These are phyloP conservation scores for Magnolia sinica DNA, from an alignment of 164 flowering plant genomes.

Conservation along the genomic window DNA sequence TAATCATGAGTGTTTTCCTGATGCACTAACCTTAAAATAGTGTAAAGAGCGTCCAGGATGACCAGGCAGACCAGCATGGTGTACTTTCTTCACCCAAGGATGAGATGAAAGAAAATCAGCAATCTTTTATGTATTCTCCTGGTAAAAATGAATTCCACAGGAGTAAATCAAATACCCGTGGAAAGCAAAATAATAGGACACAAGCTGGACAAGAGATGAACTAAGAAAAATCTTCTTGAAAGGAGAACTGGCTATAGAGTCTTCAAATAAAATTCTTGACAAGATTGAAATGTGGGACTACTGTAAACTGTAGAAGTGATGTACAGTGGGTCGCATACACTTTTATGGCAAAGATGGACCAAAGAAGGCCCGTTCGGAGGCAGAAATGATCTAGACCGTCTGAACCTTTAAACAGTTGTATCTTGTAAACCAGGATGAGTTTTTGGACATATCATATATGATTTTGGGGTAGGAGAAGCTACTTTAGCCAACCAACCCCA, in stretches of 20 bases:
- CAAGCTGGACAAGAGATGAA: slow-evolving; percentile 1
- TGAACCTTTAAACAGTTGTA: too few relatives aligned
- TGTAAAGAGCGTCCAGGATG: slow-evolving; percentile 92
- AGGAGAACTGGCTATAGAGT: not conserved
- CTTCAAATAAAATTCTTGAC: not conserved
- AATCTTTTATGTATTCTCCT: slow-evolving; percentile 93
- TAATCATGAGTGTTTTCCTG: not conserved
- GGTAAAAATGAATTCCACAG: slow-evolving; percentile 10
- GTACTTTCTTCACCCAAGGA: slow-evolving; percentile 76
- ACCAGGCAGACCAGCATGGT: slow-evolving; percentile 87
- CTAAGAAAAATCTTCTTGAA: not conserved
- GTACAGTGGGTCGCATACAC: too few relatives aligned
- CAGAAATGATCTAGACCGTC: too few relatives aligned
- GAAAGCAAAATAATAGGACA: not conserved
- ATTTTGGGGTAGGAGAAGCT: too few relatives aligned
- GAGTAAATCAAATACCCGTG: not conserved
- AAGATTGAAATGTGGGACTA: not conserved
- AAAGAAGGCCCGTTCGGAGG: too few relatives aligned
- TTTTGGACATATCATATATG: too few relatives aligned
- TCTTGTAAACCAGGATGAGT: too few relatives aligned
- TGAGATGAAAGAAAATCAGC: slow-evolving; percentile 85
- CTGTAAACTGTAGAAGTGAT: too few relatives aligned
- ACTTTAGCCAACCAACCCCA: too few relatives aligned
- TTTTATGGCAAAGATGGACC: too few relatives aligned
- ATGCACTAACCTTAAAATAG: slow-evolving; percentile 65